Base-by-base conservation (phyloP, 2,329 filamentous ascomycete species). In the Bretziella fagacearum region DNA sequence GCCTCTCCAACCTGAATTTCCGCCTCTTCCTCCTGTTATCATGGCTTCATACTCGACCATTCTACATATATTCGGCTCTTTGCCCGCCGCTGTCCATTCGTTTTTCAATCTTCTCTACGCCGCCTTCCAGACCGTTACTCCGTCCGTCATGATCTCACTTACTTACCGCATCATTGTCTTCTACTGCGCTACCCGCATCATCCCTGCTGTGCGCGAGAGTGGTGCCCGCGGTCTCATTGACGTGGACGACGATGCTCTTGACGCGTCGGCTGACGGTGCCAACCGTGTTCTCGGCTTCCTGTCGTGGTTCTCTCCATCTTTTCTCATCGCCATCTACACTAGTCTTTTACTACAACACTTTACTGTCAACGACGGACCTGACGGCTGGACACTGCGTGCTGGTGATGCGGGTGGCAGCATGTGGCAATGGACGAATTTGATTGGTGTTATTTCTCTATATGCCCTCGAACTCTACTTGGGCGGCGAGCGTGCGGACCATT, bases 31-130 rank as follows among this genome's bases (percentile, higher is more conserved):
- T 11, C 91, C 91, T 1, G 86, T 96, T 53, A 89, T 98, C 61
- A 96, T 96, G 89, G 91, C 89, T 4, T 95, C 87, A 5, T 96
- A 95, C 63, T 89, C 86, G 22, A 95, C 89, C 1, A 67, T 96
- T 36, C 69, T 95, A 40, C 84, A 93, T 55, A 74, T 87, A 40
- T 68, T 96, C 30, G 82, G 84, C 48, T 81, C 79, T 3, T 69
- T 94, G n/a, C 89, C 85, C 2, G 80, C 74, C 2, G 86, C 83
- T 23, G 77, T 93, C 3, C 82, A 84, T 61, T 87, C 84, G 0
- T 81, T 79, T 0, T 80, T 93, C 56, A 84, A 79, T 53, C 84
- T 96, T 56, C 75, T 95, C 54, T 79, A 87, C 50, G 87, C 89
- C 8, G 91, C 91, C 18, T 83, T 96, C 59, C 85, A 91, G 63